Percentiles rank a stretch among this genome's conserved stretches.
Evolutionary conservation across 345 rosid species (phyloP).

Genomic region (rapeseed (Brassica napus)): DNA sequence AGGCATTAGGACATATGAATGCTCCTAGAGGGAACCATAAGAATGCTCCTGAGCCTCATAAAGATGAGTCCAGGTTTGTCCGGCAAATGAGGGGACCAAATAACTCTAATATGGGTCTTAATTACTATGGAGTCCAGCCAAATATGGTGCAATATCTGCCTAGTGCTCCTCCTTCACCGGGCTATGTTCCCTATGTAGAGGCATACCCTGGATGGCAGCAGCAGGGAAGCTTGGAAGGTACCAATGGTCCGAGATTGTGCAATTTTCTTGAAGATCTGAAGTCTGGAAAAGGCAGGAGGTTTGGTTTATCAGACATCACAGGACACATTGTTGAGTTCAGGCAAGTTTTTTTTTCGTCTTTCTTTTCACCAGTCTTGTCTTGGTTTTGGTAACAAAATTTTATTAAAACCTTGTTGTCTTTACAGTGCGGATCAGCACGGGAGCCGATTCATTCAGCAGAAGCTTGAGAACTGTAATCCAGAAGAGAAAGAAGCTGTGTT

Average conservation of each 20-base stretch:
- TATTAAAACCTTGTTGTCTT: not conserved
- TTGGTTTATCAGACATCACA: conserved; percentile 59
- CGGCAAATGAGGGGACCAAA: conserved; percentile 40
- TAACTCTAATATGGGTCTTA: conserved; percentile 37
- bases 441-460: conserved; percentile 6
- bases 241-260: conserved; percentile 42
- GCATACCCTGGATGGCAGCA: conserved; percentile 53
- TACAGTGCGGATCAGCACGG: conserved; percentile 10
- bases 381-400: too few relatives aligned
- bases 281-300: conserved; percentile 63
- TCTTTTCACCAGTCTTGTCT: too few relatives aligned
- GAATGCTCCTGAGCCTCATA: conserved; percentile 40
- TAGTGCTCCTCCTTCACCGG: conserved; percentile 42
- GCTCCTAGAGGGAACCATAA: conserved; percentile 42
- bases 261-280: conserved; percentile 65
- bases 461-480: conserved; percentile 11
- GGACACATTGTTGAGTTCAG: conserved; percentile 56
- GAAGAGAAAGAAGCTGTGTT: conserved; percentile 62
- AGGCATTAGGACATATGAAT: conserved; percentile 49
- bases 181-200: conserved; percentile 40
- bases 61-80: conserved; percentile 13
- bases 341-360: not conserved
- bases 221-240: conserved; percentile 46
- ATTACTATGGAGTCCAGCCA: conserved; percentile 42
- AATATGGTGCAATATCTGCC: conserved; percentile 52